Evolutionary conservation across 257 asterid genomes (phyloP).

Genomic region (Nicotiana attenuata): DNA sequence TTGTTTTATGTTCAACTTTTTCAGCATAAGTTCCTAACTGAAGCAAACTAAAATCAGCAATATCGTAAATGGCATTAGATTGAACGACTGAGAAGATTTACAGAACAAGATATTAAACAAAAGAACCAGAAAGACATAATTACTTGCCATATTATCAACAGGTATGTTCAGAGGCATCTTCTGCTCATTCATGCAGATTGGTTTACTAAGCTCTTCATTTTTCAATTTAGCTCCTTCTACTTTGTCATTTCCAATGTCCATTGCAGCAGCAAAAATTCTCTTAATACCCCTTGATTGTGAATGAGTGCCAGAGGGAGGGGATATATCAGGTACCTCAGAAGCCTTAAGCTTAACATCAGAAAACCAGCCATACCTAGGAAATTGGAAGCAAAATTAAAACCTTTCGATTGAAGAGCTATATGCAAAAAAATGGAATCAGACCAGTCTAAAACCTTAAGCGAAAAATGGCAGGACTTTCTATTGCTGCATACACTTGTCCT

Average conservation of each 20-base stretch:
- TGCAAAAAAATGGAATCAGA: constrained; percentile 8
- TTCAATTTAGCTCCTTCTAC: constrained; percentile 19
- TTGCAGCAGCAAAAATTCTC: constrained; percentile 20
- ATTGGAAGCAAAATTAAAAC: constrained; percentile 11
- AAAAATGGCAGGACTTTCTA: constrained; percentile 60
- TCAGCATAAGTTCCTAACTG: not conserved
- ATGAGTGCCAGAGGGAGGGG: constrained; percentile 28
- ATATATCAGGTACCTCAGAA: constrained; percentile 25
- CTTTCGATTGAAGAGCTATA: not conserved
- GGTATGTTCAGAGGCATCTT: constrained; percentile 23
- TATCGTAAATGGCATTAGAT: not conserved
- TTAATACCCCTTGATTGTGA: constrained; percentile 26
- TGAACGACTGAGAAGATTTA: not conserved
- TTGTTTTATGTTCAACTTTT: not conserved
- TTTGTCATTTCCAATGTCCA: constrained; percentile 23
- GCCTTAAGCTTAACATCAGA: constrained; percentile 32
- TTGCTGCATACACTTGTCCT: constrained; percentile 55
- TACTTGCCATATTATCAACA: constrained; percentile 37
- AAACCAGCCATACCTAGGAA: constrained; percentile 75
- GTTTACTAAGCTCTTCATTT: constrained; percentile 25
- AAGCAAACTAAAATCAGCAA: not conserved
- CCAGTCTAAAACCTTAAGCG: constrained; percentile 67
- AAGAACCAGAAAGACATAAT: not conserved
- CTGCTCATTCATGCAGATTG: constrained; percentile 27
- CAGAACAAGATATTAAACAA: not conserved